These are phyloP conservation scores for Rhodomyrtus psidioides DNA, from an alignment of 441 rosid species.

Conservation along the genomic window DNA sequence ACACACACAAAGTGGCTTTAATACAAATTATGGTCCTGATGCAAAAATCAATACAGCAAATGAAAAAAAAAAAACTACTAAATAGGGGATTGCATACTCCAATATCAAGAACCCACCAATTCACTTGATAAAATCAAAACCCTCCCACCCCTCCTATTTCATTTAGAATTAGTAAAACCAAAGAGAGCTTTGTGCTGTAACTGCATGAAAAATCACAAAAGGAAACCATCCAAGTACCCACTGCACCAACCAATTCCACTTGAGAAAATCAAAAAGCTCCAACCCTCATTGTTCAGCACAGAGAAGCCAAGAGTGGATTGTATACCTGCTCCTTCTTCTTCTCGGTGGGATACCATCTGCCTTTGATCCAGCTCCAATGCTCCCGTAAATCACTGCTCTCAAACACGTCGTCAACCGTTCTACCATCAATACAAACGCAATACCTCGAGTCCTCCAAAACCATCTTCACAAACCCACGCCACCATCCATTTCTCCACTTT, in stretches of 20 bases:
- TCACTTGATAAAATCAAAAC: not conserved
- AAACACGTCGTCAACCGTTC: slow-evolving; percentile 26
- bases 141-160: not conserved
- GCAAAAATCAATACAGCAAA: not conserved
- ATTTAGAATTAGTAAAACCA: not conserved
- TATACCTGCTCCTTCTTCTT: slow-evolving; percentile 7
- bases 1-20: not conserved
- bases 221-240: not conserved
- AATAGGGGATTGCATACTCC: not conserved
- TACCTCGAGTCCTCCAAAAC: slow-evolving; percentile 13
- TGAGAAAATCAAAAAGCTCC: not conserved
- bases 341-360: slow-evolving; percentile 32
- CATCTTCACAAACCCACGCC: slow-evolving; percentile 29
- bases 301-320: not conserved
- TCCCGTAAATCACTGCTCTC: slow-evolving; percentile 22
- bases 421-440: slow-evolving; percentile 25
- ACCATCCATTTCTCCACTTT: slow-evolving; percentile 31
- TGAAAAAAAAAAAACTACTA: not conserved
- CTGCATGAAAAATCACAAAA: not conserved
- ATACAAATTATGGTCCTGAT: not conserved
- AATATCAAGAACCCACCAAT: not conserved
- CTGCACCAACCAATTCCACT: not conserved
- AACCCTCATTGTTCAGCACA: not conserved
- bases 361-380: slow-evolving; percentile 33
- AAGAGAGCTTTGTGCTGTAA: not conserved